Percentiles rank a stretch among this genome's conserved stretches.
Conservation (phyloP, 305 asterid genomes). For the Caryopteris hybrid region DNA sequence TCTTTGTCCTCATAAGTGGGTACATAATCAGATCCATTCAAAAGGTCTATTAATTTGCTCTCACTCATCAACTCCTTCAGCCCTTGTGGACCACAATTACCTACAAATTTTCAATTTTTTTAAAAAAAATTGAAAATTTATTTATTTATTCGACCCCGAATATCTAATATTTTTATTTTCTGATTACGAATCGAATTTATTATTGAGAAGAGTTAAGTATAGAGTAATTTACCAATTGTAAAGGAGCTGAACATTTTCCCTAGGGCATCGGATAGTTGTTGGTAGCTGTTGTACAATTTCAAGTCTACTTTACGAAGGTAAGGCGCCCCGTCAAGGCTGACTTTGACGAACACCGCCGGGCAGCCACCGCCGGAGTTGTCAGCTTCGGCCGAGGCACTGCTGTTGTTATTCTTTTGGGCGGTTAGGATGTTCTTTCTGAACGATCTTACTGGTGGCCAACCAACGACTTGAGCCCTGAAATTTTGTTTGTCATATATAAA, state of each 20-base stretch:
- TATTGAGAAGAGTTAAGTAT: neutral
- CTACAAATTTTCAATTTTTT: too few relatives aligned
- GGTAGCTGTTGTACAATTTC: constrained; percentile 34
- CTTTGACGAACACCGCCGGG: constrained; percentile 30
- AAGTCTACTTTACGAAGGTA: constrained; percentile 34
- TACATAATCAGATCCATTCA: constrained; percentile 34
- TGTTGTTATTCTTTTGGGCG: constrained; percentile 8
- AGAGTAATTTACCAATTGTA: constrained; percentile 24
- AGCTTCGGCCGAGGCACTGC: neutral
- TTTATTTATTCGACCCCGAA: too few relatives aligned
- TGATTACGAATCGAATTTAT: too few relatives aligned
- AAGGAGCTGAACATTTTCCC: constrained; percentile 38
- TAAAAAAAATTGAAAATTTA: too few relatives aligned
- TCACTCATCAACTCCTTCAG: constrained; percentile 29
- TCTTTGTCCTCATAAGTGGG: constrained; percentile 30
- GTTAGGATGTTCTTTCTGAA: constrained; percentile 30
- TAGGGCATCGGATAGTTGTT: constrained; percentile 31
- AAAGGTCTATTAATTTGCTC: constrained; percentile 34
- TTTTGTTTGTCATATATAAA: too few relatives aligned
- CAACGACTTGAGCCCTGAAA: constrained; percentile 35
- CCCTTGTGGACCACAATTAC: constrained; percentile 29
- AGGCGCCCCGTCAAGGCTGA: constrained; percentile 31
- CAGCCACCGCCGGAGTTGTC: constrained; percentile 11
- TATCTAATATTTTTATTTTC: too few relatives aligned
- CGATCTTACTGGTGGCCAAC: constrained; percentile 43